Evolutionary conservation across 2,329 filamentous ascomycete genomes (phyloP), one percentile per base, ranked within the genome.

Genomic region (Lachnellula hyalina): DNA sequence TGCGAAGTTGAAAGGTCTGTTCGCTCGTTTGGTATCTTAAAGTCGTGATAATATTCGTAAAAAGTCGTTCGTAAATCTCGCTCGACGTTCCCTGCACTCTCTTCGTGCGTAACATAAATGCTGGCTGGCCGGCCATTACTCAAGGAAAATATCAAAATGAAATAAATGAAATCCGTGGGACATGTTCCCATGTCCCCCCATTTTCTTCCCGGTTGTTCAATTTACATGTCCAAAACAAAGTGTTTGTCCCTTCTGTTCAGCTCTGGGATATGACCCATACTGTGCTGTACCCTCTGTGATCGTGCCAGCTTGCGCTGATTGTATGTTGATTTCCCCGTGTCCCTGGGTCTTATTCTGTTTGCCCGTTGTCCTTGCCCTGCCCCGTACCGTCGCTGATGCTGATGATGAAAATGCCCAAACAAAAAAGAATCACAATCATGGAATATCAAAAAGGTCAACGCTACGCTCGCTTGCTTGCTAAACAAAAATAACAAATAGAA

Each of bases 391-490:
- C 17, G 47, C 7, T 23, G 44, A 54, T 54, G 56, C 53, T 58
- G 36, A 58, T 57, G 49, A 54, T 58, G 57, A 53, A 53, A 52
- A 51, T 55, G 47, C 52, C 45, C 49, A 56, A 54, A 50, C 48
- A 54, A 55, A 52, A 58, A 69, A 69, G 68, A 69, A 65, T 55
- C 57, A 65, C 67, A 65, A 67, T 61, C 64, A 64, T 53, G 58
- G 55, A 53, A 54, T 67, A 61, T 67, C 63, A 68, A 61, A 65
- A 67, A 70, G 68, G 63, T 69, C 68, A 71, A 67, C 54, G 61
- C 57, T 59, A 56, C 58, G 62, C 62, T 63, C 50, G 64, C 64
- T 65, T 48, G 61, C 60, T 66, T 54, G 61, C 60, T 63, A 40
- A 60, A 54, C 63, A 61, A 61, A 64, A 32, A 40, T 40, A 60